Percentiles rank a stretch among this genome's conserved stretches.
These are phyloP conservation scores for Tribonema minus DNA, from an alignment of 108 stramenopile species.

Conservation along the genomic window DNA sequence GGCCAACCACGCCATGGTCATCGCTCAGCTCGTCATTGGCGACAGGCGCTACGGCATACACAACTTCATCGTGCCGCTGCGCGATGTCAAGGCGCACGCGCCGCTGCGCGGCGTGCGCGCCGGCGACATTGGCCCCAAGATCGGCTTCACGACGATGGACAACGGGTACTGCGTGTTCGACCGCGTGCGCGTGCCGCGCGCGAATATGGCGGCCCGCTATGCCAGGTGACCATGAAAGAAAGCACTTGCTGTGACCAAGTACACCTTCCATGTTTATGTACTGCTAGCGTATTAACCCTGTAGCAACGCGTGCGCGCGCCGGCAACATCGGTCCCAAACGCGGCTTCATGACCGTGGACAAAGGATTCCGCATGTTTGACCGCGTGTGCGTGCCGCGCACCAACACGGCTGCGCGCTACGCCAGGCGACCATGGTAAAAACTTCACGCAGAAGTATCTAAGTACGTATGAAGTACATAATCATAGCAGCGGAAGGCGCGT, in stretches of 20 bases:
- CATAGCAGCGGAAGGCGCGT: too few relatives aligned
- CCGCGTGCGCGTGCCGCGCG: slow-evolving; percentile 74
- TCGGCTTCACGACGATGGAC: slow-evolving; percentile 92
- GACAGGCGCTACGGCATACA: slow-evolving; percentile 73
- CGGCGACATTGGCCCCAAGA: slow-evolving; percentile 94
- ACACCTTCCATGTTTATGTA: too few relatives aligned
- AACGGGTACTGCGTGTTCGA: slow-evolving; percentile 85
- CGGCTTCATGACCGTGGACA: slow-evolving; percentile 93
- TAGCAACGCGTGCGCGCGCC: slow-evolving; percentile 74
- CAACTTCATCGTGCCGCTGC: slow-evolving; percentile 86
- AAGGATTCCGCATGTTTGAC: slow-evolving; percentile 80
- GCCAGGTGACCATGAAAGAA: slow-evolving; percentile 22
- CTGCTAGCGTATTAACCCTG: too few relatives aligned
- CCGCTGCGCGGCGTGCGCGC: slow-evolving; percentile 77
- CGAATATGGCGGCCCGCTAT: slow-evolving; percentile 96
- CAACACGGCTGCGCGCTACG: too few relatives aligned
- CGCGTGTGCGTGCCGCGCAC: slow-evolving; percentile 75
- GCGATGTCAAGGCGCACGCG: slow-evolving; percentile 65
- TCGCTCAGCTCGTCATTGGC: slow-evolving; percentile 86
- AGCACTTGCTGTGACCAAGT: too few relatives aligned
- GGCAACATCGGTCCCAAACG: slow-evolving; percentile 96
- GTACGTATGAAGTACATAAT: too few relatives aligned
- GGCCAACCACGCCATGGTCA: slow-evolving; percentile 93
- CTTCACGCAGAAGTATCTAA: too few relatives aligned
- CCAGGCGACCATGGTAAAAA: slow-evolving; percentile 22